These are phyloP conservation scores for Polyporus arcularius DNA, from an alignment of 768 basidiomycete genomes.

Conservation along the genomic window DNA sequence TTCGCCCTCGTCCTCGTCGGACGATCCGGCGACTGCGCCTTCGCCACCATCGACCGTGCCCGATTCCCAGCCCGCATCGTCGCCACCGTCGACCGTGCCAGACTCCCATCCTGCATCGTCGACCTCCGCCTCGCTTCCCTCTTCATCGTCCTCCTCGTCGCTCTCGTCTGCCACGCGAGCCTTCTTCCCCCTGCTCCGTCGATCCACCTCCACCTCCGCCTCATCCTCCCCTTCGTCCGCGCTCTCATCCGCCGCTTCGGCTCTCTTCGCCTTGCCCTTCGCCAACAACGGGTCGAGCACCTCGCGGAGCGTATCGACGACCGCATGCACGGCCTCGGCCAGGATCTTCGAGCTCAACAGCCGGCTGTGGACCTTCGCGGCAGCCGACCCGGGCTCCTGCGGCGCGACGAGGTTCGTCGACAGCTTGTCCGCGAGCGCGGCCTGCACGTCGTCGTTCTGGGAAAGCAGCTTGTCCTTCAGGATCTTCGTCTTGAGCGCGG, in stretches of 20 bases:
- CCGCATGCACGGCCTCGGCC: slow-evolving; percentile 54
- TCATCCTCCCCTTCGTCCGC: slow-evolving; percentile 24
- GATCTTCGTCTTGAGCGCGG: slow-evolving; percentile 72
- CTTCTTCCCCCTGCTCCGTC: slow-evolving; percentile 12
- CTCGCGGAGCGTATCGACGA: slow-evolving; percentile 51
- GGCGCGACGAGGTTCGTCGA: slow-evolving; percentile 34
- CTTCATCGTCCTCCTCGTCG: slow-evolving; percentile 32
- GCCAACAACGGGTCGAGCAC: slow-evolving; percentile 37
- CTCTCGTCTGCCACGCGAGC: slow-evolving; percentile 1
- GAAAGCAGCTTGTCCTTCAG: slow-evolving; percentile 68
- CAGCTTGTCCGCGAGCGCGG: slow-evolving; percentile 49
- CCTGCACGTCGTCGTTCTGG: slow-evolving; percentile 46
- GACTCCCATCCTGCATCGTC: slow-evolving; percentile 55
- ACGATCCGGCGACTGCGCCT: slow-evolving; percentile 18
- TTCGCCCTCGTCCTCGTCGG: slow-evolving; percentile 22
- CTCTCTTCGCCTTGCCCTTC: slow-evolving; percentile 6
- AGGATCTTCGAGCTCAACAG: slow-evolving; percentile 78
- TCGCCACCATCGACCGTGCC: slow-evolving; percentile 27
- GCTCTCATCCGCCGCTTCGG: slow-evolving; percentile 22
- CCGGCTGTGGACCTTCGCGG: slow-evolving; percentile 67
- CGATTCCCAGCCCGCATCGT: slow-evolving; percentile 38
- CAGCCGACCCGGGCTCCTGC: slow-evolving; percentile 41
- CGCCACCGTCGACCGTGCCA: slow-evolving; percentile 38
- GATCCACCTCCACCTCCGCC: slow-evolving; percentile 31
- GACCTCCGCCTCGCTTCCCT: slow-evolving; percentile 37